phyloP scores from a whole-genome alignment of 129 eudicot species.

The Escallonia herrerae region DNA sequence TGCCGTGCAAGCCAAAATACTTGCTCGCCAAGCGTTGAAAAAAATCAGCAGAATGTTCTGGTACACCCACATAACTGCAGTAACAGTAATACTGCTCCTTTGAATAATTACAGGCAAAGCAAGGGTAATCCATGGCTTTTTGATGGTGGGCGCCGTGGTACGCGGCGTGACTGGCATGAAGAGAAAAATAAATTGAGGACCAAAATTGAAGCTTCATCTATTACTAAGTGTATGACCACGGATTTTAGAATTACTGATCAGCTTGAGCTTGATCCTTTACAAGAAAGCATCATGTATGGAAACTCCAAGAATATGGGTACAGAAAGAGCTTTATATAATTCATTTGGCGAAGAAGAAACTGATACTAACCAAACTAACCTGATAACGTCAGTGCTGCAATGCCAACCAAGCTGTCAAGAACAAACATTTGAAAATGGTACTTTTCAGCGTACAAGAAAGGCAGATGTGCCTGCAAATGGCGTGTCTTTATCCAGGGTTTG shows the following conservation, averaged over 20 bases:
- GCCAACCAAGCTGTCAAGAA: background rate
- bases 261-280: too few species aligned
- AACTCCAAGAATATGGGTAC: background rate
- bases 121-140: background rate
- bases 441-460: too few species aligned
- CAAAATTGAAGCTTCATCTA: background rate
- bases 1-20: conserved; percentile 10
- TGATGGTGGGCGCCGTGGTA: too few species aligned
- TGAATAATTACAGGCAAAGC: conserved; percentile 4
- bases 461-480: too few species aligned
- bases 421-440: conserved; percentile 9
- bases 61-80: conserved; percentile 1
- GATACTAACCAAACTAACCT: background rate
- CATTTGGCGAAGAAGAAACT: background rate
- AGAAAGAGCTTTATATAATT: background rate
- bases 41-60: conserved; percentile 10
- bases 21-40: background rate
- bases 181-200: conserved; percentile 1
- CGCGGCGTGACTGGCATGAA: conserved; percentile 6
- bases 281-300: background rate
- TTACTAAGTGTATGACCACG: background rate
- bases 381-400: too few species aligned
- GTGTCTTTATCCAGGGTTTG: conserved; percentile 4
- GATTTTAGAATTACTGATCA: background rate
- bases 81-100: background rate